These are phyloP conservation scores for Citrullus amarus DNA, from an alignment of 306 rosid species.

Conservation along the genomic window DNA sequence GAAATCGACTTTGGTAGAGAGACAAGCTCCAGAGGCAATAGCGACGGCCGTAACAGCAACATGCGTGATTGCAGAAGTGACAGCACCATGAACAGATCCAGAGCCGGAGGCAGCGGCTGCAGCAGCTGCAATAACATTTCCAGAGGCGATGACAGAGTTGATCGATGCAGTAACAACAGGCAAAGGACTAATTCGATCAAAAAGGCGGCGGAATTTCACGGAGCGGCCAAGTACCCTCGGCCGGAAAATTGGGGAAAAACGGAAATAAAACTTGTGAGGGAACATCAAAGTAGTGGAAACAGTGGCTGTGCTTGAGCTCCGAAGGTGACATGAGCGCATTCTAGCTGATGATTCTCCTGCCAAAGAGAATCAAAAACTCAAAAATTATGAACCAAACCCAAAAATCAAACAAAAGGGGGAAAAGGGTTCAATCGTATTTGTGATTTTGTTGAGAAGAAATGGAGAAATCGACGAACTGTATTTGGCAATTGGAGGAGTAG, in stretches of 20 bases:
- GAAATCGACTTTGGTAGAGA: constrained; percentile 86
- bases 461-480: background rate
- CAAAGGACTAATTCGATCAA: constrained; percentile 30
- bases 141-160: constrained; percentile 45
- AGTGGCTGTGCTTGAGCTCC: background rate
- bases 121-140: constrained; percentile 65
- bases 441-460: background rate
- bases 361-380: background rate
- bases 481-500: background rate
- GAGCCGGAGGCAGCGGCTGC: constrained; percentile 48
- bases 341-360: background rate
- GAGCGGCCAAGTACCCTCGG: constrained; percentile 19
- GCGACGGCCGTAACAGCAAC: constrained; percentile 96
- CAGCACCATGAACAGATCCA: constrained; percentile 58
- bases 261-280: constrained; percentile 29
- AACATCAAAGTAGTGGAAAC: constrained; percentile 22
- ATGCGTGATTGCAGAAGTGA: constrained; percentile 83
- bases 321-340: constrained; percentile 38
- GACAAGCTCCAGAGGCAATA: constrained; percentile 96
- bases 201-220: constrained; percentile 37
- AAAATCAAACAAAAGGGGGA: background rate
- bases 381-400: background rate
- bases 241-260: constrained; percentile 22
- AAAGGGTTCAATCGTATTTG: background rate
- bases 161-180: constrained; percentile 41